phyloP scores from a whole-genome alignment of 192 early-diverging fungal species.

The Dimargaris verticillata region DNA sequence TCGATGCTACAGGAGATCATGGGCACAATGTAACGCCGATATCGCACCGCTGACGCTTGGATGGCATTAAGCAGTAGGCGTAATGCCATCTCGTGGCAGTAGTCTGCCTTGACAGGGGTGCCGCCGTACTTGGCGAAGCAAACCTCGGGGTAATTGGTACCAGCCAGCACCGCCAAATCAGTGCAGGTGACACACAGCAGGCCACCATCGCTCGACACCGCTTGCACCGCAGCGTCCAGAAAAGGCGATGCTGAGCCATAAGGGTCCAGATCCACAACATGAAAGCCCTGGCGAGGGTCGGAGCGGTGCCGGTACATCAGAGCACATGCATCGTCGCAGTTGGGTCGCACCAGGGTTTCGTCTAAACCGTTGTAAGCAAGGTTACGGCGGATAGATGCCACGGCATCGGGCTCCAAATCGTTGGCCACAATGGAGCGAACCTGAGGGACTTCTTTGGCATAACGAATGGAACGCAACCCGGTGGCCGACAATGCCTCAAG shows the following conservation, averaged over 20 bases:
- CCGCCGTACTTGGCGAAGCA: constrained; percentile 93
- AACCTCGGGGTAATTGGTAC: constrained; percentile 70
- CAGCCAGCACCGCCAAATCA: constrained; percentile 86
- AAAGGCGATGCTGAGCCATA: constrained; percentile 94
- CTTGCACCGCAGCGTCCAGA: constrained; percentile 83
- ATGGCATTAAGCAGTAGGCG: constrained; percentile 74
- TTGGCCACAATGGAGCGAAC: constrained; percentile 74
- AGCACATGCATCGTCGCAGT: constrained; percentile 67
- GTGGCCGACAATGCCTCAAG: constrained; percentile 91
- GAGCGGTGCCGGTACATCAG: constrained; percentile 52
- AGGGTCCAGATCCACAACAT: constrained; percentile 91
- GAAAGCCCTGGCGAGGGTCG: constrained; percentile 35
- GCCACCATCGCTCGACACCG: constrained; percentile 73
- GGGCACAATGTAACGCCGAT: constrained; percentile 72
- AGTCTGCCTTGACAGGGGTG: constrained; percentile 71
- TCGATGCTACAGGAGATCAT: constrained; percentile 89
- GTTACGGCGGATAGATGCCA: constrained; percentile 75
- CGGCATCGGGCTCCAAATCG: constrained; percentile 79
- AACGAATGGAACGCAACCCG: constrained; percentile 86
- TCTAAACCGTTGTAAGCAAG: constrained; percentile 61
- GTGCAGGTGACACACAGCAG: constrained; percentile 96
- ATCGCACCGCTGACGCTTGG: constrained; percentile 66
- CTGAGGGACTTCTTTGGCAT: constrained; percentile 81
- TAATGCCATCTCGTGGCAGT: constrained; percentile 90
- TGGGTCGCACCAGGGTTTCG: constrained; percentile 54